Evolutionary conservation across 805 yeast species (phyloP).

Genomic region (Kodamaea sagamina): DNA sequence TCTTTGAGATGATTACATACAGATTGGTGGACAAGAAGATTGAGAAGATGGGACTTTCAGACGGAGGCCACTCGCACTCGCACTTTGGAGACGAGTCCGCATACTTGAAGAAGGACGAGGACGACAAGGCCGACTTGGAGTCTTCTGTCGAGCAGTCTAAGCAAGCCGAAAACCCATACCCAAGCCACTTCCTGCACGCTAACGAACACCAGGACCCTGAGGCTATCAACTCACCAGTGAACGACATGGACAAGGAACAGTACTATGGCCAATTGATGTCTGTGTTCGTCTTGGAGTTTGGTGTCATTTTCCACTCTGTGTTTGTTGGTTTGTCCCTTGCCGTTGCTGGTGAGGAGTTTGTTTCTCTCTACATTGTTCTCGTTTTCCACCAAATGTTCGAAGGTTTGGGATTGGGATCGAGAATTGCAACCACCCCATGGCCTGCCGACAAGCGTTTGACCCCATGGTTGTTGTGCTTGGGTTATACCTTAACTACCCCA

Average conservation of each 20-base stretch:
- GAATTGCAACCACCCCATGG: slow-evolving; percentile 64
- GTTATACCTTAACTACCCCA: slow-evolving; percentile 35
- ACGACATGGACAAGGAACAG: slow-evolving; percentile 40
- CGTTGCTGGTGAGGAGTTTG: slow-evolving; percentile 75
- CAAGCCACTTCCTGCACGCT: slow-evolving; percentile 48
- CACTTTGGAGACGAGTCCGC: slow-evolving; percentile 52
- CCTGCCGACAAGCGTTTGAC: slow-evolving; percentile 47
- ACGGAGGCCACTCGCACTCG: slow-evolving; percentile 25
- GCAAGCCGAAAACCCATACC: slow-evolving; percentile 26
- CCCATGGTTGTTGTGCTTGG: slow-evolving; percentile 45
- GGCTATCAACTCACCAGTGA: slow-evolving; percentile 36
- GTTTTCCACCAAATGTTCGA: slow-evolving; percentile 82
- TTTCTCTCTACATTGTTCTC: slow-evolving; percentile 66
- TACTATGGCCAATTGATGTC: slow-evolving; percentile 59
- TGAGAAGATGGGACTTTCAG: slow-evolving; percentile 18
- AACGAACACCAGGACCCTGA: slow-evolving; percentile 47
- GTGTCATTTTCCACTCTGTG: slow-evolving; percentile 80
- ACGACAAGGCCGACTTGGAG: slow-evolving; percentile 17
- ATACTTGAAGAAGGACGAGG: slow-evolving; percentile 30
- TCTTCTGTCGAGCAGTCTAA: slow-evolving; percentile 18
- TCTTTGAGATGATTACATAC: slow-evolving; percentile 53
- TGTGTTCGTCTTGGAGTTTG: slow-evolving; percentile 70
- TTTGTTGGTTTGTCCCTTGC: slow-evolving; percentile 79
- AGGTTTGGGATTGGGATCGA: slow-evolving; percentile 82
- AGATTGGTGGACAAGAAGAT: slow-evolving; percentile 43